These are phyloP conservation scores for Penicillium crustosum DNA, from an alignment of 2,329 filamentous ascomycete species.

Conservation along the genomic window DNA sequence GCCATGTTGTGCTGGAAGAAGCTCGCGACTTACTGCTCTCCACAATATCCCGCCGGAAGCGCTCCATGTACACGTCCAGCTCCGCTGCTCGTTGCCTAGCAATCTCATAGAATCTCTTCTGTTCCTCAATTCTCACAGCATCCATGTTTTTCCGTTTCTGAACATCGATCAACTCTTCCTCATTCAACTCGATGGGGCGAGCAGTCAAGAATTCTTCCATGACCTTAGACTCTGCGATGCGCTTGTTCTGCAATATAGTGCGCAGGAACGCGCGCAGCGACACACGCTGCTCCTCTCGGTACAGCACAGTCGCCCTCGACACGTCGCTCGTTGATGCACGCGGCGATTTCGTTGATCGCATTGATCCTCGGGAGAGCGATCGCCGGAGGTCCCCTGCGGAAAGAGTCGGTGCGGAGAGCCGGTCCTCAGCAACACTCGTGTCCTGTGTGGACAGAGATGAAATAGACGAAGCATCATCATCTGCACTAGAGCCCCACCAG, in stretches of 20 bases:
- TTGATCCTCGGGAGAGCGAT: constrained; percentile 32
- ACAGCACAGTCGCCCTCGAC: constrained; percentile 58
- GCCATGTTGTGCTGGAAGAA: constrained; percentile 32
- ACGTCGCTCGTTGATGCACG: constrained; percentile 46
- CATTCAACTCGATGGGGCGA: constrained; percentile 70
- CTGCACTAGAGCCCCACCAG: constrained; percentile 55
- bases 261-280: constrained; percentile 90
- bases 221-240: constrained; percentile 77
- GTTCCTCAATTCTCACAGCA: constrained; percentile 84
- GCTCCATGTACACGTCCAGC: constrained; percentile 96
- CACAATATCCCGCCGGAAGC: constrained; percentile 66
- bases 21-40: constrained; percentile 62
- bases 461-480: constrained; percentile 74
- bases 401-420: constrained; percentile 35
- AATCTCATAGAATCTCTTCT: constrained; percentile 93
- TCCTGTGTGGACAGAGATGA: constrained; percentile 75
- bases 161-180: constrained; percentile 83
- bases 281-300: constrained; percentile 85
- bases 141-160: constrained; percentile 77
- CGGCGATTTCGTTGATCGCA: constrained; percentile 33
- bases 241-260: constrained; percentile 77
- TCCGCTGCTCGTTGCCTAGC: constrained; percentile 86
- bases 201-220: constrained; percentile 79
- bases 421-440: constrained; percentile 45
- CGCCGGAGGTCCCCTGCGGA: constrained; percentile 28